These are phyloP conservation scores for Termitomyces sp. DNA, from an alignment of 768 basidiomycete species.

Conservation along the genomic window DNA sequence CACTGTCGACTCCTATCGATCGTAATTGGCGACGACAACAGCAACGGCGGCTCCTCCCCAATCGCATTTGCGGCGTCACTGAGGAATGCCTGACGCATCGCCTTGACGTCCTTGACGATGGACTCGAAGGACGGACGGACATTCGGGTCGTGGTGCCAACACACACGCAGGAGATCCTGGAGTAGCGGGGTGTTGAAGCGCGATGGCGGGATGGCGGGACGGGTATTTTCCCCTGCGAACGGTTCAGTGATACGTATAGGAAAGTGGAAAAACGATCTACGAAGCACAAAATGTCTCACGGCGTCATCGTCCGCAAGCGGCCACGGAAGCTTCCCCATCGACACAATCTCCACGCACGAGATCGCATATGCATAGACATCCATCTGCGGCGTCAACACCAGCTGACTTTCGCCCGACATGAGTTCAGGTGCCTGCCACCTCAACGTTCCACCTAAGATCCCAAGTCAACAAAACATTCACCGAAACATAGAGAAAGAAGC, in stretches of 20 bases:
- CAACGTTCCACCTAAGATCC: slow-evolving; percentile 52
- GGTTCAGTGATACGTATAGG: slow-evolving; percentile 9
- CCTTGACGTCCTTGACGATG: slow-evolving; percentile 45
- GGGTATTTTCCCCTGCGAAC: slow-evolving; percentile 45
- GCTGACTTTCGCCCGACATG: slow-evolving; percentile 41
- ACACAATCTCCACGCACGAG: slow-evolving; percentile 60
- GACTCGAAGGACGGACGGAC: slow-evolving; percentile 52
- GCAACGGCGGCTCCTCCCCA: slow-evolving; percentile 17
- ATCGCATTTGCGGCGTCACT: background rate
- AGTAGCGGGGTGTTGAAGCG: slow-evolving; percentile 31
- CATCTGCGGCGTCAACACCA: slow-evolving; percentile 45
- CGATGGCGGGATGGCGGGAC: slow-evolving; percentile 47
- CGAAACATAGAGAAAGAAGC: background rate
- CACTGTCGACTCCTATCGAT: slow-evolving; percentile 16
- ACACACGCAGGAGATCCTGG: slow-evolving; percentile 43
- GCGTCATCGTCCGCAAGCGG: slow-evolving; percentile 46
- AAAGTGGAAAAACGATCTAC: slow-evolving; percentile 29
- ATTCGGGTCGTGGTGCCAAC: slow-evolving; percentile 57
- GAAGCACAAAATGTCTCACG: slow-evolving; percentile 49
- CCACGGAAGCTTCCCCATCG: slow-evolving; percentile 65
- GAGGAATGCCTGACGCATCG: slow-evolving; percentile 36
- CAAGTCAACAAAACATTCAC: background rate
- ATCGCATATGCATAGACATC: slow-evolving; percentile 75
- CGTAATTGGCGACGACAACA: slow-evolving; percentile 8
- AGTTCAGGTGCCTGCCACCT: slow-evolving; percentile 76